A percentile compares a stretch with the other conserved stretches of the same genome.
Evolutionary conservation across 345 rosid species (phyloP).

Genomic region (Abelmoschus esculentus): DNA sequence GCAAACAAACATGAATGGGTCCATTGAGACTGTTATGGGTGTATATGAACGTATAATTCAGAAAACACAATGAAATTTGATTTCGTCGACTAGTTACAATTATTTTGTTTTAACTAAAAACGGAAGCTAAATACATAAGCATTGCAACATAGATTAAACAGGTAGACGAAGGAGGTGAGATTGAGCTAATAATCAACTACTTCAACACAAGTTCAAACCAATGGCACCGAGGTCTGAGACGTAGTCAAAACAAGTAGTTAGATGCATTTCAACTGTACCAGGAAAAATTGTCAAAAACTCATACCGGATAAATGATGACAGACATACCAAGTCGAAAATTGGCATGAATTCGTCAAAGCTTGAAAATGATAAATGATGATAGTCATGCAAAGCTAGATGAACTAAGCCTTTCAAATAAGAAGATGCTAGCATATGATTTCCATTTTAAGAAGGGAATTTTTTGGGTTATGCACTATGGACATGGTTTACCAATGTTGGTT

Average conservation of each 20-base stretch:
- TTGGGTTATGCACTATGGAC: too few relatives aligned
- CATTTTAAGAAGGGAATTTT: too few relatives aligned
- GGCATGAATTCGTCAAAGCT: neutral
- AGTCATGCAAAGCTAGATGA: neutral
- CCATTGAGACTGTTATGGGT: neutral
- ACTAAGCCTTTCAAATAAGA: too few relatives aligned
- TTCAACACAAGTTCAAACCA: neutral
- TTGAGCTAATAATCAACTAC: neutral
- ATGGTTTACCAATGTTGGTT: neutral
- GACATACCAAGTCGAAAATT: too few relatives aligned
- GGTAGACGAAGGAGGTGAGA: neutral
- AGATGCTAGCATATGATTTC: too few relatives aligned
- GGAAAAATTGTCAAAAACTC: too few relatives aligned
- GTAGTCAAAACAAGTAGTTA: neutral
- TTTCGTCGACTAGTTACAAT: neutral
- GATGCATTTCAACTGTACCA: neutral
- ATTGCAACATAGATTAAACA: neutral
- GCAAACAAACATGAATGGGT: conserved; percentile 17
- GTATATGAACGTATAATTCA: neutral
- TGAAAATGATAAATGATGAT: neutral
- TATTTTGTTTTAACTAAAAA: neutral
- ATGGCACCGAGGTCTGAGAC: neutral
- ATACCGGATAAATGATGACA: too few relatives aligned
- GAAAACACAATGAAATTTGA: neutral
- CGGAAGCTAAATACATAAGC: neutral